phyloP scores from a whole-genome alignment of 306 rosid species.

The Vigna reflexopilosa region DNA sequence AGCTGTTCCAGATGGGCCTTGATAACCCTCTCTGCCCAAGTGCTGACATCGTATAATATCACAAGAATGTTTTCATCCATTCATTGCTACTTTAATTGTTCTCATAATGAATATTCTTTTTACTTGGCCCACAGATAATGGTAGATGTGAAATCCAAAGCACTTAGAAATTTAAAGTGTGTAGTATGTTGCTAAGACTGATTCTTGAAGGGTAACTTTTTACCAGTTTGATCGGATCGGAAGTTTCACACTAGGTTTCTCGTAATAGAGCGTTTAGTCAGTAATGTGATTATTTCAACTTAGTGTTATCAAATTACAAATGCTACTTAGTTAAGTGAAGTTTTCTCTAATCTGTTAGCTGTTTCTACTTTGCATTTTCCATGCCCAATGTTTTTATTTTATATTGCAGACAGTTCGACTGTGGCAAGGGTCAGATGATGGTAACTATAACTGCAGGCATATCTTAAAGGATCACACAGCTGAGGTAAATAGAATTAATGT shows the following conservation, averaged over 20 bases:
- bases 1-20: neutral
- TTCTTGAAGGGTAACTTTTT: constrained; percentile 17
- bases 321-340: neutral
- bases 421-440: constrained; percentile 94
- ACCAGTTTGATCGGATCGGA: constrained; percentile 19
- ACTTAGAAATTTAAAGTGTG: constrained; percentile 14
- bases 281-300: neutral
- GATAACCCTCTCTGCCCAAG: neutral
- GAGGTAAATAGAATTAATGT: constrained; percentile 63
- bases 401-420: constrained; percentile 85
- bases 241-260: neutral
- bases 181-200: neutral
- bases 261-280: constrained; percentile 7
- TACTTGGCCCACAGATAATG: neutral
- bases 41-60: neutral
- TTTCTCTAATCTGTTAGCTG: neutral
- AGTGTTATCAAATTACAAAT: neutral
- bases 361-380: constrained; percentile 2
- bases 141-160: neutral
- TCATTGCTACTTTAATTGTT: neutral
- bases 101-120: neutral
- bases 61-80: neutral
- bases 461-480: constrained; percentile 84
- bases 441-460: constrained; percentile 74
- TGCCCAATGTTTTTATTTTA: constrained; percentile 25